phyloP scores from a whole-genome alignment of 2,329 filamentous ascomycete species.

The Chlorencoelia australis region DNA sequence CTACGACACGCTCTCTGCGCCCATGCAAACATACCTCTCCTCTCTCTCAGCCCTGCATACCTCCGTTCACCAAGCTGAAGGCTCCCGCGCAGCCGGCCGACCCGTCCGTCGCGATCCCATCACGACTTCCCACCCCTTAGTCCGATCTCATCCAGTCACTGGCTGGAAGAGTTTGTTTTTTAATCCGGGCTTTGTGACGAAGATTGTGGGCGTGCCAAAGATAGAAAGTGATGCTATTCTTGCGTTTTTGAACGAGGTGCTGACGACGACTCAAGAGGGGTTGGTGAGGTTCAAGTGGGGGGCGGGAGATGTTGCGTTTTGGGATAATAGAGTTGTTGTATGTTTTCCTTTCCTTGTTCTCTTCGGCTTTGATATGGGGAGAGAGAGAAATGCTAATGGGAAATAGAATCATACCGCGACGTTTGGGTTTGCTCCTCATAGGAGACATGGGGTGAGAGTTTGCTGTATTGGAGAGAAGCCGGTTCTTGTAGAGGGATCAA shows the following conservation, averaged over 20 bases:
- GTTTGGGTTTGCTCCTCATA: conserved; percentile 47
- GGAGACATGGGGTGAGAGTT: conserved; percentile 39
- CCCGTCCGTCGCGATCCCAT: conserved; percentile 42
- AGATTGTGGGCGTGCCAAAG: conserved; percentile 48
- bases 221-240: conserved; percentile 44
- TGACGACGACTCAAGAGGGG: conserved; percentile 52
- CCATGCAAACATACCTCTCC: conserved; percentile 49
- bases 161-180: conserved; percentile 52
- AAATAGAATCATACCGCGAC: conserved; percentile 41
- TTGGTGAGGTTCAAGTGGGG: conserved; percentile 59
- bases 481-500: conserved; percentile 26
- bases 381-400: conserved; percentile 2
- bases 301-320: conserved; percentile 55
- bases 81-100: conserved; percentile 26
- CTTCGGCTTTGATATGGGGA: not conserved
- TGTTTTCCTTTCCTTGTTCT: conserved; percentile 12
- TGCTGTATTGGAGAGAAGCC: conserved; percentile 27
- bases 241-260: conserved; percentile 41
- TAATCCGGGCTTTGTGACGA: conserved; percentile 47
- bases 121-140: conserved; percentile 44
- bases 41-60: conserved; percentile 45
- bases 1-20: conserved; percentile 43
- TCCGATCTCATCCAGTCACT: conserved; percentile 50
- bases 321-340: conserved; percentile 48
- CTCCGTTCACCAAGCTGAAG: conserved; percentile 42